A percentile compares a stretch with the other conserved stretches of the same genome.
phyloP scores from a whole-genome alignment of 257 asterid genomes.

The Solanum virginianum region DNA sequence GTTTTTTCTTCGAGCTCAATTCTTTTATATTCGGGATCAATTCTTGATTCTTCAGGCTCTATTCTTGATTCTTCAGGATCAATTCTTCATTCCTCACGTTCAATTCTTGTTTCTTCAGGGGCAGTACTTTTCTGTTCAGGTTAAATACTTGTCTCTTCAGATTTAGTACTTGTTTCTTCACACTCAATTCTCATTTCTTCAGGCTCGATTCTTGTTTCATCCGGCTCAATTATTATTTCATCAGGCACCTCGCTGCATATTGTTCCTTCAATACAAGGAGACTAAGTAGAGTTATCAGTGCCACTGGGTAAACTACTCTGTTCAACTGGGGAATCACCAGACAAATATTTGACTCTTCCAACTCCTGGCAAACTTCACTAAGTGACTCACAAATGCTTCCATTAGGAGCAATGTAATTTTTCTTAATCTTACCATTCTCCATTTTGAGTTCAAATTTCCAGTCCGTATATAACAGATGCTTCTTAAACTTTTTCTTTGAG shows the following conservation, averaged over 20 bases:
- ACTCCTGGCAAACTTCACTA: conserved; percentile 14
- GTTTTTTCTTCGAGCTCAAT: too few species aligned
- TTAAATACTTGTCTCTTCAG: too few species aligned
- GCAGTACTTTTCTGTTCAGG: background rate
- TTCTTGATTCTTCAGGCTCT: too few species aligned
- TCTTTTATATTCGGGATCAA: too few species aligned
- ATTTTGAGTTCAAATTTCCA: conserved; percentile 38
- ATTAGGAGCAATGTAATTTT: conserved; percentile 40
- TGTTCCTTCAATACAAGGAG: conserved; percentile 9
- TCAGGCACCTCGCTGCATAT: background rate
- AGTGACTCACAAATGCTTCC: conserved; percentile 25
- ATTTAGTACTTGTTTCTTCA: too few species aligned
- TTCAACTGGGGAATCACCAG: background rate
- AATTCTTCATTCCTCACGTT: too few species aligned
- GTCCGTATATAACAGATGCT: conserved; percentile 47
- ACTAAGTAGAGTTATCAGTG: conserved; percentile 3
- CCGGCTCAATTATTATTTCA: too few species aligned
- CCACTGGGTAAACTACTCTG: background rate
- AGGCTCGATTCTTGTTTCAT: too few species aligned
- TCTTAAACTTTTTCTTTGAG: conserved; percentile 9
- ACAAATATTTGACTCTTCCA: conserved; percentile 9
- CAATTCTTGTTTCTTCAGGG: too few species aligned
- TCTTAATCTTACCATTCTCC: background rate
- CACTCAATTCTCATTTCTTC: too few species aligned
- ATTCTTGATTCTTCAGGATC: too few species aligned